Base-by-base conservation (phyloP, 2,329 filamentous ascomycete genomes). In the Exophiala sideris region DNA sequence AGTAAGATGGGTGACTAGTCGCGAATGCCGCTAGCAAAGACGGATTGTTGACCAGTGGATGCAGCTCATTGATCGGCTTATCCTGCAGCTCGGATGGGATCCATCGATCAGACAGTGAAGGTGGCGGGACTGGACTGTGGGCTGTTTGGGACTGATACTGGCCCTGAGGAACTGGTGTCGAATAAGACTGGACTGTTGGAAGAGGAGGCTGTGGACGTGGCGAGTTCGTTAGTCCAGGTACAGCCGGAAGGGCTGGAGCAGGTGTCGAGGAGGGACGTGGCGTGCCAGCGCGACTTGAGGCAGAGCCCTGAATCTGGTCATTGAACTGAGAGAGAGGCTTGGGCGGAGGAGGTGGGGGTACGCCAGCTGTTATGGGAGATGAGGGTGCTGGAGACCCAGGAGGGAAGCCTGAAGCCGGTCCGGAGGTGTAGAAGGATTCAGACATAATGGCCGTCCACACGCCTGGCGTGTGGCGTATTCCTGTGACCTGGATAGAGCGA, bases 21-120 rank as follows among this genome's bases (percentile, higher is more conserved):
- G 89, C 82, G 24, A 96, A 80, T n/a, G 89, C 85, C 40, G 83
- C 79, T 59, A 96, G 83, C 20, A 95, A 79, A 20, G 77, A 65
- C 1, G 85, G 82, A 56, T 79, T 80, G 60, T 87, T 81, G 9
- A 96, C 82, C 71, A 96, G 87, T 66, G 88, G 81, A 64, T 90
- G 92, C 48, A 90, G 89, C 67, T 69, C 64, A 21, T 61, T 52
- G 2, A 57, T 59, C 10, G 57, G 54, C 24, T 65, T 60, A 21
- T 59, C 48, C 3, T 58, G 21, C 3, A 64, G 40, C 8, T 54
- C 34, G 2, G 47, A 4, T 5, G 63, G 62, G 5, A 65, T 41
- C 61, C 57, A 58, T 33, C 46, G 47, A 48, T 61, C 48, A 40
- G 52, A 34, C 45, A 52, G 39, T 38, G 42, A 56, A 33, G 47